These are phyloP conservation scores for Lactifluus hygrophoroides DNA, from an alignment of 768 basidiomycete species.

Conservation along the genomic window DNA sequence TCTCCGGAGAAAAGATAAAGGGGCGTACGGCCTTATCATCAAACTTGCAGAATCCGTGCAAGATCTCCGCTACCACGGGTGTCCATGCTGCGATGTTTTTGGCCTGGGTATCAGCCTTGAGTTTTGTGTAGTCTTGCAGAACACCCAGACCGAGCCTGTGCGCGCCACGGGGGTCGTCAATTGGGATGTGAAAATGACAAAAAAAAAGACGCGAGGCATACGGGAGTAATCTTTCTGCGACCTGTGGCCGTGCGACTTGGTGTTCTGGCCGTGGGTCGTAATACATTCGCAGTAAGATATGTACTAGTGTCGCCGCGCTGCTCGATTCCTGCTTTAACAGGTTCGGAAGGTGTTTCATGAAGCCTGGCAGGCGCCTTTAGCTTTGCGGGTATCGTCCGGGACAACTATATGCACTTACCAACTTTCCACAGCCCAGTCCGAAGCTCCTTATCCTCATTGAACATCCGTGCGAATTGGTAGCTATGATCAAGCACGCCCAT, in stretches of 20 bases:
- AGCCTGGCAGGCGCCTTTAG: constrained; percentile 46
- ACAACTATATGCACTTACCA: constrained; percentile 46
- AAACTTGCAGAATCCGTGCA: constrained; percentile 83
- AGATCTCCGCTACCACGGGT: constrained; percentile 93
- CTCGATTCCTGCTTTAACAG: constrained; percentile 97
- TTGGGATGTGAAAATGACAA: not conserved
- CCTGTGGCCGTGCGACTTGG: constrained; percentile 73
- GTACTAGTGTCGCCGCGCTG: constrained; percentile 90
- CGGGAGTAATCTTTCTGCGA: constrained; percentile 65
- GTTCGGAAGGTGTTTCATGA: constrained; percentile 99
- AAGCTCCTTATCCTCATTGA: constrained; percentile 97
- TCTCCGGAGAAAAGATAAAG: not conserved
- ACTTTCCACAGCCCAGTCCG: constrained; percentile 99
- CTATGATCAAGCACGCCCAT: constrained; percentile 96
- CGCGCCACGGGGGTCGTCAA: constrained; percentile 10
- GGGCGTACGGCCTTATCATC: constrained; percentile 80
- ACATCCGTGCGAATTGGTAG: constrained; percentile 93
- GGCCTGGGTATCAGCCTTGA: constrained; percentile 82
- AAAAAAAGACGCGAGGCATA: constrained; percentile 26
- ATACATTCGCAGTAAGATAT: constrained; percentile 89
- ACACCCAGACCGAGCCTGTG: constrained; percentile 79
- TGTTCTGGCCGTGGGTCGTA: constrained; percentile 84
- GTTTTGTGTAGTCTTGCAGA: constrained; percentile 81
- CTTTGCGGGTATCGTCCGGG: too few relatives aligned
- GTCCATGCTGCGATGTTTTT: constrained; percentile 98